These are phyloP conservation scores for Musa acuminata DNA, from an alignment of 176 grass and related monocot species.

Conservation along the genomic window DNA sequence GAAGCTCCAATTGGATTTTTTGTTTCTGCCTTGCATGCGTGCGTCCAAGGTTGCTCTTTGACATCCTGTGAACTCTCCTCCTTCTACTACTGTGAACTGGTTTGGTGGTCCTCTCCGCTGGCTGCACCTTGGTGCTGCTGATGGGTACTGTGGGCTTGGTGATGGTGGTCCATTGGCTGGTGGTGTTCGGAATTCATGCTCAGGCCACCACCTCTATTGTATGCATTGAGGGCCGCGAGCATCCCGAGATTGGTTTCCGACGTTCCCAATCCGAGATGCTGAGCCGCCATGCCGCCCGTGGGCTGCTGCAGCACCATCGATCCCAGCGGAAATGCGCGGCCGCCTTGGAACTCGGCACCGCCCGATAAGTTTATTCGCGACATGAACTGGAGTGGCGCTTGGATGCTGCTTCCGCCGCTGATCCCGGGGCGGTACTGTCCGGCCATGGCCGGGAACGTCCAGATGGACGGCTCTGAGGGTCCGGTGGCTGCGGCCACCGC, in stretches of 20 bases:
- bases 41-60: too few species aligned
- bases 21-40: too few species aligned
- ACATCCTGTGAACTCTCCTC: background rate
- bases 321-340: slow-evolving; percentile 27
- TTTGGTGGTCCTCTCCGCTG: slow-evolving; percentile 18
- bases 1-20: background rate
- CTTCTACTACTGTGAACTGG: slow-evolving; percentile 3
- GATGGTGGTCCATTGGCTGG: background rate
- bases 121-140: slow-evolving; percentile 12
- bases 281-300: background rate
- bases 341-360: slow-evolving; percentile 12
- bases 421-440: slow-evolving; percentile 22
- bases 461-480: slow-evolving; percentile 56
- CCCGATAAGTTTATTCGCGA: slow-evolving; percentile 45
- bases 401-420: slow-evolving; percentile 35
- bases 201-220: slow-evolving; percentile 28
- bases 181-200: slow-evolving; percentile 4
- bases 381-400: slow-evolving; percentile 57
- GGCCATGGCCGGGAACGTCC: slow-evolving; percentile 44
- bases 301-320: slow-evolving; percentile 23
- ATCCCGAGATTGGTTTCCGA: slow-evolving; percentile 58
- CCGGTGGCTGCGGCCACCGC: background rate
- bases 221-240: slow-evolving; percentile 59
- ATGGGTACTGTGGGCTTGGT: background rate
- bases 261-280: slow-evolving; percentile 49